Evolutionary conservation across 192 early-diverging fungal genomes (phyloP), one percentile per base, ranked within the genome.

Genomic region (Blastocladiella britannica): DNA sequence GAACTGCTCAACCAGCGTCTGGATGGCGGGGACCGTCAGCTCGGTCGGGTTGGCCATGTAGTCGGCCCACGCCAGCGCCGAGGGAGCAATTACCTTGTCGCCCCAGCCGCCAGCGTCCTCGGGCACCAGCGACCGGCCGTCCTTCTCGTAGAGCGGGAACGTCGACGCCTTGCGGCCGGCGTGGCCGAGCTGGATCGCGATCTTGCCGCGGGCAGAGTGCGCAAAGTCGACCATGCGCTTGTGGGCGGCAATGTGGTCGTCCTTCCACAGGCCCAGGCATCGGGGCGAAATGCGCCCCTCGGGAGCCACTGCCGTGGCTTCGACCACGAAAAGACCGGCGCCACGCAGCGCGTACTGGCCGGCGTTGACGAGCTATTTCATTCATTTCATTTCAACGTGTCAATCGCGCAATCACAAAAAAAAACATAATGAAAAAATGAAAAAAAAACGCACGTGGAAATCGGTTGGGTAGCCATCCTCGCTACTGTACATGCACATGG

Each of bases 401-500:
- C 22, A 25, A 60, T 0, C 1, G 7, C 60, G n/a, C 18, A 51
- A 51, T 55, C 8, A 12, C 28, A 55, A 55, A 15, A 55, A 55
- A 23, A 58, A 58, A 58, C 15, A 9, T 58, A 55, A 55, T 55
- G 54, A 8, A 55, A 26, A 9, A n/a, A 15, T 55, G n/a, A n/a
- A n/a, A n/a, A n/a, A n/a, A n/a, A n/a, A n/a, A n/a, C n/a, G n/a
- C n/a, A n/a, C n/a, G 53, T 87, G 82, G 54, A 73, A 84, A 62
- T 84, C 75, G 15, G 69, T 84, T 25, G 78, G 60, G 51, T 72
- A 72, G 0, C 85, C 87, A 62, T 86, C 78, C 9, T 74, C 57
- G 5, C 74, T 63, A 20, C 79, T 78, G 66, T 85, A 87, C 75
- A 74, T 79, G 70, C 87, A 88, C 87, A 89, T 91, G 53, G 89